phyloP scores from a whole-genome alignment of 371 early-diverging fungal species.

The Rhizomucor pusillus region DNA sequence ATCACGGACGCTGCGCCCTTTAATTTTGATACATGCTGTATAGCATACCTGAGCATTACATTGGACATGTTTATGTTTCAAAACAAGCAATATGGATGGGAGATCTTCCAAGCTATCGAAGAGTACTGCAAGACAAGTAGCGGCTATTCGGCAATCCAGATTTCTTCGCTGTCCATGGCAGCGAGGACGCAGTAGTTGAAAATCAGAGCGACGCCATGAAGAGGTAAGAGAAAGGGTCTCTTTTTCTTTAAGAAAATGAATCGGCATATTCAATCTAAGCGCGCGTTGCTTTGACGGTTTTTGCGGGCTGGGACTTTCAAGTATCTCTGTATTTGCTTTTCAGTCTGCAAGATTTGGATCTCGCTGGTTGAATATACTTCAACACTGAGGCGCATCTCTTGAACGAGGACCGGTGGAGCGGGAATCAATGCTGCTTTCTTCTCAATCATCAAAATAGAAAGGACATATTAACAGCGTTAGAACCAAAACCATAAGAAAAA shows the following conservation, averaged over 20 bases:
- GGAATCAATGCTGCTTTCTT: too few relatives aligned
- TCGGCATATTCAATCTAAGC: neutral
- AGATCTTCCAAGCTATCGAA: conserved; percentile 69
- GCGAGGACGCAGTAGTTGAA: conserved; percentile 3
- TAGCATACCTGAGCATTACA: too few relatives aligned
- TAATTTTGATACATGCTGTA: too few relatives aligned
- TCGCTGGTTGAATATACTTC: conserved; percentile 71
- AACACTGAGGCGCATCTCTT: conserved; percentile 75
- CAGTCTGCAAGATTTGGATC: conserved; percentile 52
- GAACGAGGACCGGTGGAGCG: conserved; percentile 13
- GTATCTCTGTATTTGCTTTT: conserved; percentile 83
- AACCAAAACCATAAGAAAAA: too few relatives aligned
- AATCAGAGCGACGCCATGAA: conserved; percentile 47
- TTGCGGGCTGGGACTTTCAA: conserved; percentile 88
- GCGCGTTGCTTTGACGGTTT: conserved; percentile 46
- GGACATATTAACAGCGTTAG: too few relatives aligned
- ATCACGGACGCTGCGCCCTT: too few relatives aligned
- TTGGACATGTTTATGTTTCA: conserved; percentile 9
- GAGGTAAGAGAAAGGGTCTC: conserved; percentile 20
- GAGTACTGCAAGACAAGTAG: conserved; percentile 55
- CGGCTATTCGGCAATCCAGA: conserved; percentile 67
- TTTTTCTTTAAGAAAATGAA: too few relatives aligned
- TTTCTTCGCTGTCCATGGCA: conserved; percentile 18
- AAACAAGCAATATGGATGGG: conserved; percentile 71
- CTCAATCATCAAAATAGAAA: too few relatives aligned